Conservation (phyloP, 139 green algal species). For the Protoeuglena noctilucae region DNA sequence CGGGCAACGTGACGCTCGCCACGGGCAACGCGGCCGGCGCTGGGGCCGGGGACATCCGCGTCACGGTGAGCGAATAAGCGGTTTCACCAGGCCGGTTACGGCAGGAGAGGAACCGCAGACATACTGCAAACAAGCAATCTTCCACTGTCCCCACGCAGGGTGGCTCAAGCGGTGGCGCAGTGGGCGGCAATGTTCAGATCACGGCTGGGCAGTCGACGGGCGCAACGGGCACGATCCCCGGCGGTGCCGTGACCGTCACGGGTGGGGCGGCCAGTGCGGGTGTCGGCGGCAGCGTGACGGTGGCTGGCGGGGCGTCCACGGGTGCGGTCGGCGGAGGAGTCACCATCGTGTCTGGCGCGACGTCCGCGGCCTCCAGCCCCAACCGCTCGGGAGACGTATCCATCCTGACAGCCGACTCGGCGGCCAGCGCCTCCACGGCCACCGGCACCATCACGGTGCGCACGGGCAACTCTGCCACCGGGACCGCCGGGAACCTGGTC, state of each 20-base stretch:
- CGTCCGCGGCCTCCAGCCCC: not conserved
- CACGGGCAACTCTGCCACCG: constrained; percentile 5
- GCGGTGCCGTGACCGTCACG: constrained; percentile 5
- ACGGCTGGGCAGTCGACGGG: constrained; percentile 2
- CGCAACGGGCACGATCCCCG: not conserved
- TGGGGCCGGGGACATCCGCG: not conserved
- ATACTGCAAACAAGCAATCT: no score
- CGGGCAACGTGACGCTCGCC: not conserved
- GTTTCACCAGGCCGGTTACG: not conserved
- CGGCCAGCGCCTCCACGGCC: not conserved
- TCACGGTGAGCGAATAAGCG: not conserved
- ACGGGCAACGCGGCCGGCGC: not conserved
- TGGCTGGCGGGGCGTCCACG: not conserved
- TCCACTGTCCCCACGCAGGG: not conserved
- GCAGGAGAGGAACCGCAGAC: no score
- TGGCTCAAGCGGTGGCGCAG: not conserved
- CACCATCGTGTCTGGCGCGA: not conserved
- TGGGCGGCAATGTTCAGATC: constrained; percentile 2
- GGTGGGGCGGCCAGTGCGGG: not conserved
- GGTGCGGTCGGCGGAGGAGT: not conserved
- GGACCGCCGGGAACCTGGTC: not conserved
- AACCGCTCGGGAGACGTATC: constrained; percentile 4
- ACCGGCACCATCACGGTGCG: constrained; percentile 4
- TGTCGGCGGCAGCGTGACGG: not conserved
- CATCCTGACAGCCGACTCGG: constrained; percentile 6